Base-by-base conservation (phyloP, 2,329 filamentous ascomycete species). In the Colletotrichum chlorophyti region DNA sequence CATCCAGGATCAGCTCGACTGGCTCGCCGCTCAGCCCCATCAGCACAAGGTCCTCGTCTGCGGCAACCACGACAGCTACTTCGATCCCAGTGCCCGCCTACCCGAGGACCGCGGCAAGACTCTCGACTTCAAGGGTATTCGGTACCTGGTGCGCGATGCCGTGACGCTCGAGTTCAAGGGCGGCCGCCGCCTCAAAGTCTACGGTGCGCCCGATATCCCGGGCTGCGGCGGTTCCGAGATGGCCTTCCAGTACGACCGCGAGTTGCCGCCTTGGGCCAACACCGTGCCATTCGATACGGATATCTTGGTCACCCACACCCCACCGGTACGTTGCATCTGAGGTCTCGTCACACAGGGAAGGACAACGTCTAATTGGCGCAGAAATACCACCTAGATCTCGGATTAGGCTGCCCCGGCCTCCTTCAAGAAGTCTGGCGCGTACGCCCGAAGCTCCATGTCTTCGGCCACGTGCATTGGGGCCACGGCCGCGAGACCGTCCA, bases 51-150 rank as follows among this genome's bases (percentile, higher is more conserved):
- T 97, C 21, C 83, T 93, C 31, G 86, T 98, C 27, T 86, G 87
- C 27, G 94, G 94, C 1, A 97, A 97, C 70, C 94, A 97, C 72
- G 94, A 97, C 69, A 88, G 86, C 66, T 96, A 86, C 78, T 90
- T 96, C 61, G 94, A 96, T 72, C 78, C 83, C 21, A 78, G 79
- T 29, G 86, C 85, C 12, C 82, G 90, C 4, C 73, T 71, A 14
- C 74, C 80, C 9, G 78, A 83, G 41, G 86, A 91, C 68, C 78
- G 80, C 17, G 69, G 77, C n/a, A 75, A 76, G 61, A 73, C 71
- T 26, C 79, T 93, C 14, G 79, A 91, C 65, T 87, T 91, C 77
- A 87, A 83, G 50, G 79, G 79, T 38, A 76, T 97, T 43, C 79
- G 86, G 65, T 97, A 97, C 71, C 83, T 97, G 3, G 85, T 96